Evolutionary conservation across 1,139 yeast species (phyloP).

Genomic region (Komagataea norvegica): DNA sequence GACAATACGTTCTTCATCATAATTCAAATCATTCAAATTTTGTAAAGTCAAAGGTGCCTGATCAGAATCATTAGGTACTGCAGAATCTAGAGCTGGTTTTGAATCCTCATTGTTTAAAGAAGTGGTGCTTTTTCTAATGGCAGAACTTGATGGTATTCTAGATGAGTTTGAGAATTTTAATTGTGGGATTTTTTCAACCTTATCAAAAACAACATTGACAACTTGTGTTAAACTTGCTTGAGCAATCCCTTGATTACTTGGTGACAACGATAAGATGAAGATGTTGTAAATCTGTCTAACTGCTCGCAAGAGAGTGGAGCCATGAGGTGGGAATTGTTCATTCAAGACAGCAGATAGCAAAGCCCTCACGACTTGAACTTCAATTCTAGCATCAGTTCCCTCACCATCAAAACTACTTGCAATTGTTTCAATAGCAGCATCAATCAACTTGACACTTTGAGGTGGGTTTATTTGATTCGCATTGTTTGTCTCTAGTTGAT

Average conservation of each 20-base stretch:
- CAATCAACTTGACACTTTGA: slow-evolving; percentile 59
- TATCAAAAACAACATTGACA: slow-evolving; percentile 77
- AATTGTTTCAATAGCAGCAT: slow-evolving; percentile 80
- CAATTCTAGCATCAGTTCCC: slow-evolving; percentile 83
- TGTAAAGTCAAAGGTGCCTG: slow-evolving; percentile 48
- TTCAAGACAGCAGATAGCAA: slow-evolving; percentile 81
- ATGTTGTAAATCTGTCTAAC: slow-evolving; percentile 91
- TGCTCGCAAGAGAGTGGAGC: slow-evolving; percentile 82
- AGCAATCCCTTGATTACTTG: slow-evolving; percentile 87
- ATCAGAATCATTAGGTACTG: slow-evolving; percentile 8
- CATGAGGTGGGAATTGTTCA: slow-evolving; percentile 83
- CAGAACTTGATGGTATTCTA: slow-evolving; percentile 5
- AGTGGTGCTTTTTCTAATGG: slow-evolving; percentile 9
- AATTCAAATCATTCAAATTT: slow-evolving; percentile 51
- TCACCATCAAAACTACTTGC: slow-evolving; percentile 88
- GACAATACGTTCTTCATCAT: slow-evolving; percentile 51
- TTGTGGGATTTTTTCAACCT: slow-evolving; percentile 42
- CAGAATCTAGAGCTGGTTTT: slow-evolving; percentile 3
- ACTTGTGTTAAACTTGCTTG: slow-evolving; percentile 94
- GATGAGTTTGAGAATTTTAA: slow-evolving; percentile 12
- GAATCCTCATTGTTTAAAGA: slow-evolving; percentile 7
- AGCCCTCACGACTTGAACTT: slow-evolving; percentile 88
- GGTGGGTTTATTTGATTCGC: slow-evolving; percentile 42
- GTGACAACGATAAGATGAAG: slow-evolving; percentile 75
- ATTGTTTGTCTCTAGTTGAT: slow-evolving; percentile 15